Conservation (phyloP, 2,329 filamentous ascomycete genomes). For the Nectriaceae sp. region DNA sequence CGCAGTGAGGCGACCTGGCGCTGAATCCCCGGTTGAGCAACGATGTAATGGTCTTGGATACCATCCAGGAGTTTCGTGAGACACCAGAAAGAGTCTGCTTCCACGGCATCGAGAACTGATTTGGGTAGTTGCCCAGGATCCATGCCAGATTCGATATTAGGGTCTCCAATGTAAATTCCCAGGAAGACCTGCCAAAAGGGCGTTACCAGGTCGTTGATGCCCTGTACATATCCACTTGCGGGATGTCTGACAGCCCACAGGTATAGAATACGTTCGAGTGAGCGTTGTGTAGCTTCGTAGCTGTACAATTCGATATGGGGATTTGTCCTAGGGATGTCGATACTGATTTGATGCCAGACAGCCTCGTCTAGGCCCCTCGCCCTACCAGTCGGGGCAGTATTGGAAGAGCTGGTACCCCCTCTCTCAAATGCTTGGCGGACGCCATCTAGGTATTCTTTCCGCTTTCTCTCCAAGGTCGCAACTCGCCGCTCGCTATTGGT, state of each 20-base stretch:
- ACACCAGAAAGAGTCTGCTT: slow-evolving; percentile 98
- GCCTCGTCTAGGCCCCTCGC: slow-evolving; percentile 82
- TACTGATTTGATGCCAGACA: slow-evolving; percentile 99
- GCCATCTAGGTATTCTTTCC: slow-evolving; percentile 94
- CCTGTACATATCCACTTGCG: slow-evolving; percentile 96
- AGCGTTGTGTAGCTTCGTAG: slow-evolving; percentile 94
- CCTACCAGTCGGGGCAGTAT: slow-evolving; percentile 43
- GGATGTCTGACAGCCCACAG: slow-evolving; percentile 98
- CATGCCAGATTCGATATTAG: slow-evolving; percentile 91
- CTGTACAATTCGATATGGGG: slow-evolving; percentile 93
- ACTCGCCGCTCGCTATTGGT: slow-evolving; percentile 95
- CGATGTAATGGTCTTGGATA: slow-evolving; percentile 99
- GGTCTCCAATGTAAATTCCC: slow-evolving; percentile 91
- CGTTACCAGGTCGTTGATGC: slow-evolving; percentile 96
- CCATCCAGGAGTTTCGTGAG: slow-evolving; percentile 96
- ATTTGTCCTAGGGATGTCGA: slow-evolving; percentile 94
- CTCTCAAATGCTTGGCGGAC: slow-evolving; percentile 74
- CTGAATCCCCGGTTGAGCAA: slow-evolving; percentile 95
- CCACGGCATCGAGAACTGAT: slow-evolving; percentile 90
- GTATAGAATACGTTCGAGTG: slow-evolving; percentile 91
- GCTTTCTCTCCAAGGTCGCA: slow-evolving; percentile 86
- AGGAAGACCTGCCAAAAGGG: slow-evolving; percentile 99
- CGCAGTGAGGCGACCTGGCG: slow-evolving; percentile 86
- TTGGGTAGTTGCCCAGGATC: slow-evolving; percentile 92
- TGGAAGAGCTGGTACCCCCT: slow-evolving; percentile 46